Evolutionary conservation across 176 grass and related monocot genomes (phyloP).

Genomic region (Aegilops bicornis): DNA sequence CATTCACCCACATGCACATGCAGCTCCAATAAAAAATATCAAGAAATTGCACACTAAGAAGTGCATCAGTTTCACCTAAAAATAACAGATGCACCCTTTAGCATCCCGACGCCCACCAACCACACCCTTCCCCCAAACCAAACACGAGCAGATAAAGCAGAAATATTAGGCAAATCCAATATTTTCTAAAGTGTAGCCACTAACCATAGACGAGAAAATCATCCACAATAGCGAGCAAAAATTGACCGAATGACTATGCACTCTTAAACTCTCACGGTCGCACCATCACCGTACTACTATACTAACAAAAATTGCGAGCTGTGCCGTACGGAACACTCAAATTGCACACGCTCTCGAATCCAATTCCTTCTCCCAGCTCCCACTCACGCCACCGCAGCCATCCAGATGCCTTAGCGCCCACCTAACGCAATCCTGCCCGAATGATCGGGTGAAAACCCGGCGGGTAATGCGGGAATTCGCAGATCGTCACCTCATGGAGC

Average conservation of each 20-base stretch:
- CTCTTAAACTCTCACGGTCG: slow-evolving; percentile 1
- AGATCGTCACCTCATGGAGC: slow-evolving; percentile 50
- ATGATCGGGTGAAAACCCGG: background rate
- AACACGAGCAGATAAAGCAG: slow-evolving; percentile 30
- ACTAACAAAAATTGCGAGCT: slow-evolving; percentile 18
- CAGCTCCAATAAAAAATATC: background rate
- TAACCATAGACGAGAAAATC: background rate
- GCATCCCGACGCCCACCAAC: slow-evolving; percentile 22
- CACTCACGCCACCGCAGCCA: background rate
- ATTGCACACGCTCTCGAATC: slow-evolving; percentile 31
- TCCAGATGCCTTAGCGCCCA: slow-evolving; percentile 19
- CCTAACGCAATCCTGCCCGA: slow-evolving; percentile 21
- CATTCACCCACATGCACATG: background rate
- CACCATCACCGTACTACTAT: background rate
- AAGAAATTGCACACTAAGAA: background rate
- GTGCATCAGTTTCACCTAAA: background rate
- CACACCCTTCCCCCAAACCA: background rate
- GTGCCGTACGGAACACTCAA: slow-evolving; percentile 30
- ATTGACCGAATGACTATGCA: background rate
- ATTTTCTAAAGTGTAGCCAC: slow-evolving; percentile 11
- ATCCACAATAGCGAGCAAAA: slow-evolving; percentile 8
- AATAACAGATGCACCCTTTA: background rate
- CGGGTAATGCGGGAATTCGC: background rate
- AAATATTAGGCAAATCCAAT: slow-evolving; percentile 5
- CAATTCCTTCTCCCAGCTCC: slow-evolving; percentile 26